Evolutionary conservation across 2,329 filamentous ascomycete species (phyloP).

Genomic region (Sarocladiaceae sp.): DNA sequence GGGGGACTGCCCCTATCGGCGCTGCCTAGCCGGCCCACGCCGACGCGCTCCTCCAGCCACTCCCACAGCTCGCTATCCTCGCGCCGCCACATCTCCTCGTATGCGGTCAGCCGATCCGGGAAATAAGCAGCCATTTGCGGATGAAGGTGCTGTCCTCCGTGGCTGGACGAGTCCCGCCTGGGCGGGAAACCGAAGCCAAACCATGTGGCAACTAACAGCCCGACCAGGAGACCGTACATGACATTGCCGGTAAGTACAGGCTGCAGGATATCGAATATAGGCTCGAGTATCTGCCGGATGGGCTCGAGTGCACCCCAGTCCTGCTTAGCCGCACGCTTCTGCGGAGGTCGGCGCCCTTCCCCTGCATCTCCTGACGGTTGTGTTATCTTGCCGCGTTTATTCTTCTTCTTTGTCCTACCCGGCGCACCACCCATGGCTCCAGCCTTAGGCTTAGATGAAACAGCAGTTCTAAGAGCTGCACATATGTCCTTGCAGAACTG

Average conservation of each 20-base stretch:
- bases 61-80: conserved; percentile 90
- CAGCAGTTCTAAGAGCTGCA: conserved; percentile 63
- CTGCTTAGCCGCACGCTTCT: conserved; percentile 35
- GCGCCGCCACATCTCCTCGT: conserved; percentile 85
- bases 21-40: conserved; percentile 51
- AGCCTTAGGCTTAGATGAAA: conserved; percentile 57
- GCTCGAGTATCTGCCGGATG: conserved; percentile 61
- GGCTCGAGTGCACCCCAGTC: conserved; percentile 82
- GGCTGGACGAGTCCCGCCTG: conserved; percentile 14
- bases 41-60: conserved; percentile 83
- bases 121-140: conserved; percentile 20
- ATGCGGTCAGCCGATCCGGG: conserved; percentile 69
- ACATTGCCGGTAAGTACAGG: conserved; percentile 72
- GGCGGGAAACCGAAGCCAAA: conserved; percentile 54
- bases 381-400: conserved; percentile 43
- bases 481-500: conserved; percentile 78
- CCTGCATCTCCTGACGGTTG: conserved; percentile 37
- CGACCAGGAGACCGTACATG: conserved; percentile 66
- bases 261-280: conserved; percentile 61
- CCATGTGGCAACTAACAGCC: conserved; percentile 69
- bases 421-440: conserved; percentile 31
- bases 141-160: neutral
- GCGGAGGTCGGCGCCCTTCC: conserved; percentile 29
- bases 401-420: conserved; percentile 58
- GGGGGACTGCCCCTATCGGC: neutral